phyloP scores from a whole-genome alignment of 257 asterid species.

The Fraxinus cuspidata region DNA sequence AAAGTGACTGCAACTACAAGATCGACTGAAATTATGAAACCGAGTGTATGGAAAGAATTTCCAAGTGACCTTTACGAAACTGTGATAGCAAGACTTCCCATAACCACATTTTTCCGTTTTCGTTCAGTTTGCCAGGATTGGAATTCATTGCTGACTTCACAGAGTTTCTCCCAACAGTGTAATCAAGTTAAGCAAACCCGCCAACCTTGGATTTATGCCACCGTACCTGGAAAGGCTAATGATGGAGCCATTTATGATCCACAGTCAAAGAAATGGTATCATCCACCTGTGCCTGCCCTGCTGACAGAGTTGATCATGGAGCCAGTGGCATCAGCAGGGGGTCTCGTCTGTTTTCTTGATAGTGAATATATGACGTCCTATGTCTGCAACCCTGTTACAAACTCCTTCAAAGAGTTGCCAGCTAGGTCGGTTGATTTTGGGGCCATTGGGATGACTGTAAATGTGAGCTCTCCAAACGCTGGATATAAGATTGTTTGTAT shows the following conservation, averaged over 20 bases:
- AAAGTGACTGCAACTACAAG: constrained; percentile 40
- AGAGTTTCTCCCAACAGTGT: constrained; percentile 72
- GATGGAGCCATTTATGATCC: constrained; percentile 92
- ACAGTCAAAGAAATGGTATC: constrained; percentile 76
- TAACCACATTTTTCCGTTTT: constrained; percentile 71
- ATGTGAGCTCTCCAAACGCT: constrained; percentile 35
- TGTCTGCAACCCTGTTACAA: constrained; percentile 81
- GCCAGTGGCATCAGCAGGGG: constrained; percentile 97
- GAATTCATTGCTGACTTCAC: constrained; percentile 76
- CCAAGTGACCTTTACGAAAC: constrained; percentile 90
- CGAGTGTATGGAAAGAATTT: constrained; percentile 78
- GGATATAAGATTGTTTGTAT: constrained; percentile 84
- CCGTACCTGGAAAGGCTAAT: constrained; percentile 65
- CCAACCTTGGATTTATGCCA: constrained; percentile 88
- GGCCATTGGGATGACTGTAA: constrained; percentile 80
- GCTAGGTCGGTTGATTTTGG: constrained; percentile 50
- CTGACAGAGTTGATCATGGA: constrained; percentile 63
- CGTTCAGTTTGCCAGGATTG: constrained; percentile 80
- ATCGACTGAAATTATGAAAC: constrained; percentile 59
- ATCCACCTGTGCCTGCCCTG: constrained; percentile 71
- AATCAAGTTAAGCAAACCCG: constrained; percentile 56
- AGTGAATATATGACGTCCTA: constrained; percentile 65
- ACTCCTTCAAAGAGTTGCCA: constrained; percentile 82
- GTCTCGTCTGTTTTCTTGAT: constrained; percentile 90
- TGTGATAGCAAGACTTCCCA: constrained; percentile 80